Conservation (phyloP, 257 asterid genomes). For the Craterostigma plantagineum region DNA sequence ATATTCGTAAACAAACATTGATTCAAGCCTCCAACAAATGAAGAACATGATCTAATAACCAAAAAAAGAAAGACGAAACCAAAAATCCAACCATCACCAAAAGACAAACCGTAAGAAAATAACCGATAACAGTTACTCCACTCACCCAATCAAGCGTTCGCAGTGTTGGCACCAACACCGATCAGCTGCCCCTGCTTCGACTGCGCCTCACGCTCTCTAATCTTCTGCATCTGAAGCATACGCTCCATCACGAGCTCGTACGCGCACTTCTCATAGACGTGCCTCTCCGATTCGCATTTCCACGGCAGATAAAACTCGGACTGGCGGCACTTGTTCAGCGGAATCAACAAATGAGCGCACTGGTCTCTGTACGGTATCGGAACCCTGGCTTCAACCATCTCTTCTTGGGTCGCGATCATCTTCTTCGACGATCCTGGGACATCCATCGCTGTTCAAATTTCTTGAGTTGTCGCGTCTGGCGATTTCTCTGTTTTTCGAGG, state of each 20-base stretch:
- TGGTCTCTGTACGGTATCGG: slow-evolving; percentile 78
- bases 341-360: slow-evolving; percentile 89
- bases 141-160: slow-evolving; percentile 33
- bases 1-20: too few relatives aligned
- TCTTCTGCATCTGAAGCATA: slow-evolving; percentile 97
- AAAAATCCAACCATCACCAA: too few relatives aligned
- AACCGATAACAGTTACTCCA: too few relatives aligned
- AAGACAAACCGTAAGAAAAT: too few relatives aligned
- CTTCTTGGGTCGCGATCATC: slow-evolving; percentile 88
- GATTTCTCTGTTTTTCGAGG: too few relatives aligned
- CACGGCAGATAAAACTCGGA: slow-evolving; percentile 82
- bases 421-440: slow-evolving; percentile 84
- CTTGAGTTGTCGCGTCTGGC: too few relatives aligned
- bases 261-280: slow-evolving; percentile 70
- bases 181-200: slow-evolving; percentile 22
- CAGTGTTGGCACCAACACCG: slow-evolving; percentile 66
- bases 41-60: too few relatives aligned
- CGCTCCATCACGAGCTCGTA: slow-evolving; percentile 98
- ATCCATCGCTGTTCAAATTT: slow-evolving; percentile 29
- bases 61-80: too few relatives aligned
- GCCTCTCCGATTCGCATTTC: slow-evolving; percentile 84
- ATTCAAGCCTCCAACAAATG: too few relatives aligned
- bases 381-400: slow-evolving; percentile 66
- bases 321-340: slow-evolving; percentile 80
- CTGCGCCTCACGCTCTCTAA: slow-evolving; percentile 71